phyloP scores from a whole-genome alignment of 805 yeast genomes.

The Saccharomycopsis synnaedendra region DNA sequence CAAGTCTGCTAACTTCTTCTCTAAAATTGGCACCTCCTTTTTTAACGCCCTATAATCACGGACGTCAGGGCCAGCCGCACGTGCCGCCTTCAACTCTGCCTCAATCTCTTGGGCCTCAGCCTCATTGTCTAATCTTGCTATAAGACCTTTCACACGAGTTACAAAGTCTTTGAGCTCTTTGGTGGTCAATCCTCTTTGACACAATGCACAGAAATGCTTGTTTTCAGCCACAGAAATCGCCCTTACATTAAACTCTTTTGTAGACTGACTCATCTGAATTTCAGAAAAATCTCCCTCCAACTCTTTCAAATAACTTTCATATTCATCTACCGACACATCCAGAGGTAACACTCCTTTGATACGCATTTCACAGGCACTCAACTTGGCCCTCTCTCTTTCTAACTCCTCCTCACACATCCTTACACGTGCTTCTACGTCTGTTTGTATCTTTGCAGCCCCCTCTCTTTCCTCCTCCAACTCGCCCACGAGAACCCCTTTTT shows the following conservation, averaged over 20 bases:
- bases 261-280: conserved; percentile 56
- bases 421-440: conserved; percentile 10
- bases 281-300: conserved; percentile 55
- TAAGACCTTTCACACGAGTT: conserved; percentile 1
- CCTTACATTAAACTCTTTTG: conserved; percentile 53
- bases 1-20: conserved; percentile 15
- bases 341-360: conserved; percentile 26
- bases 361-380: conserved; percentile 14
- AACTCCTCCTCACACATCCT: conserved; percentile 15
- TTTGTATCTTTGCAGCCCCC: conserved; percentile 16
- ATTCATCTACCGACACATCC: conserved; percentile 34
- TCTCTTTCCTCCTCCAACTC: conserved; percentile 15
- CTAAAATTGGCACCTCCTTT: conserved; percentile 6
- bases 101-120: conserved; percentile 22
- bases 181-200: conserved; percentile 52
- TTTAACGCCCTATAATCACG: conserved; percentile 1
- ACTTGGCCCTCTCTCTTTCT: conserved; percentile 10
- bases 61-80: conserved; percentile 7
- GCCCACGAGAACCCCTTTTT: conserved; percentile 4
- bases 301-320: conserved; percentile 37
- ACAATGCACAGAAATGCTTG: conserved; percentile 55
- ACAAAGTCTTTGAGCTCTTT: conserved; percentile 16
- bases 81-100: conserved; percentile 18
- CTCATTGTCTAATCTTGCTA: conserved; percentile 12
- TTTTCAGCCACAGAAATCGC: conserved; percentile 55